Conservation (phyloP, 2,329 filamentous ascomycete species). For the Furcasterigmium sp. region DNA sequence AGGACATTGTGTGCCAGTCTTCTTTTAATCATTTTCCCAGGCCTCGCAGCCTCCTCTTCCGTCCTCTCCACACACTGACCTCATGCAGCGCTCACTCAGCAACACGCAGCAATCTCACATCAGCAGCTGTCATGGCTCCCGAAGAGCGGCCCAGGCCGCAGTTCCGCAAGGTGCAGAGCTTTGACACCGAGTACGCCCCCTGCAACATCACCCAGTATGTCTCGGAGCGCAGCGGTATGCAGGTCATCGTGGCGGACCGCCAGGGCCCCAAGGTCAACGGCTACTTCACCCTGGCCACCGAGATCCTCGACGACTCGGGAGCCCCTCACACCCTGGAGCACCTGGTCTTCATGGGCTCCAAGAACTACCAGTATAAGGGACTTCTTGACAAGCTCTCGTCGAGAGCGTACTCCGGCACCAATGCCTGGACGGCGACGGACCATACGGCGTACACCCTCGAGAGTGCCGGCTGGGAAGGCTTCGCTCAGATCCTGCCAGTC, state of each 20-base stretch:
- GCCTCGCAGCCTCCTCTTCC: not conserved
- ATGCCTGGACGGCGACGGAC: constrained; percentile 95
- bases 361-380: constrained; percentile 90
- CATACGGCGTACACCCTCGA: constrained; percentile 96
- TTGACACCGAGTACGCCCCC: constrained; percentile 85
- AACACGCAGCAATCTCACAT: too few relatives aligned
- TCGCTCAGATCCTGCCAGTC: constrained; percentile 87
- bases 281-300: constrained; percentile 92
- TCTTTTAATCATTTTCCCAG: too few relatives aligned
- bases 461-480: constrained; percentile 94
- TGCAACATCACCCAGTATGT: constrained; percentile 92
- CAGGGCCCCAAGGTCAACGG: constrained; percentile 93
- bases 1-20: too few relatives aligned
- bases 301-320: constrained; percentile 96
- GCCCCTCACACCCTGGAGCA: constrained; percentile 85
- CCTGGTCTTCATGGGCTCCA: constrained; percentile 84
- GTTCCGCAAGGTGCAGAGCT: constrained; percentile 81
- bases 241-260: constrained; percentile 85
- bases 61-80: not conserved
- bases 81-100: too few relatives aligned
- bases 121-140: constrained; percentile 51
- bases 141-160: constrained; percentile 40
- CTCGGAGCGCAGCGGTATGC: constrained; percentile 89
- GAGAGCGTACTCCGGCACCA: constrained; percentile 87
- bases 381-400: constrained; percentile 92